A percentile compares a stretch with the other conserved stretches of the same genome.
These are phyloP conservation scores for Rhizopus sp. DNA, from an alignment of 371 early-diverging fungal genomes.

Conservation along the genomic window DNA sequence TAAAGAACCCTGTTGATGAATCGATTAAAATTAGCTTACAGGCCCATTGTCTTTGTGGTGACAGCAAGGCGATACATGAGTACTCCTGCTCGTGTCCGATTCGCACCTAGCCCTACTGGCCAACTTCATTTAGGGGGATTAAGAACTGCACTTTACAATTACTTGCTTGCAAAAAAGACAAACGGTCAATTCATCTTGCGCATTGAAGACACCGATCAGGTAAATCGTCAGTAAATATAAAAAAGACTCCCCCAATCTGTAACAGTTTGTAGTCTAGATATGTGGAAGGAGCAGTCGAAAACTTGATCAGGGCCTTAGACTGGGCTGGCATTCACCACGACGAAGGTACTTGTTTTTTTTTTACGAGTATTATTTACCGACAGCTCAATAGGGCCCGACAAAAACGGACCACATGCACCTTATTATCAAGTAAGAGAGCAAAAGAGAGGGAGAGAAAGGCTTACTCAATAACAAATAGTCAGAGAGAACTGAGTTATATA, in stretches of 20 bases:
- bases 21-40: too few species aligned
- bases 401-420: conserved; percentile 63
- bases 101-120: conserved; percentile 96
- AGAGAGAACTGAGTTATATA: conserved; percentile 73
- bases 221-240: conserved; percentile 19
- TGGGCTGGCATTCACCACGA: conserved; percentile 85
- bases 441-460: neutral
- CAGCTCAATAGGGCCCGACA: conserved; percentile 50
- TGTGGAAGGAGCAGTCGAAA: conserved; percentile 78
- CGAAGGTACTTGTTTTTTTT: conserved; percentile 57
- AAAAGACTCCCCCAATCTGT: neutral
- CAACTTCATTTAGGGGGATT: conserved; percentile 92
- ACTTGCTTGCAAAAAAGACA: conserved; percentile 74
- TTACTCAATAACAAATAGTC: conserved; percentile 51
- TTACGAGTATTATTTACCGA: neutral
- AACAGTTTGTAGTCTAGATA: conserved; percentile 59
- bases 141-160: conserved; percentile 92
- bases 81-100: conserved; percentile 73
- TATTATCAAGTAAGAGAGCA: conserved; percentile 64
- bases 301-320: conserved; percentile 63
- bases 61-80: too few species aligned
- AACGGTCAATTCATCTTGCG: conserved; percentile 84
- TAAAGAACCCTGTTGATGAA: too few species aligned
- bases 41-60: too few species aligned
- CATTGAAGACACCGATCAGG: conserved; percentile 95